phyloP scores from a whole-genome alignment of 2,329 filamentous ascomycete species.

The Byssochlamys sp. region DNA sequence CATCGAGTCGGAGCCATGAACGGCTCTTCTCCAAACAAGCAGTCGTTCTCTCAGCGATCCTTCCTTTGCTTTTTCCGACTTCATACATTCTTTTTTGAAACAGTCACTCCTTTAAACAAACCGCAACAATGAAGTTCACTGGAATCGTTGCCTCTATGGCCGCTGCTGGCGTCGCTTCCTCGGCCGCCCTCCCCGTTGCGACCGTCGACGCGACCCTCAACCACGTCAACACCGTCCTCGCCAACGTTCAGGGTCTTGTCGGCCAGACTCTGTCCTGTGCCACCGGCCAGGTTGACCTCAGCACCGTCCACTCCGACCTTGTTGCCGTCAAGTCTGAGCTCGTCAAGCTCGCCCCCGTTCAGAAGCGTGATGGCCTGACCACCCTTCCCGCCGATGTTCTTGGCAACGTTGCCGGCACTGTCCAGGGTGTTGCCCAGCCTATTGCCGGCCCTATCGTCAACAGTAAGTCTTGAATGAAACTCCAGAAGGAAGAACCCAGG shows the following conservation, averaged over 20 bases:
- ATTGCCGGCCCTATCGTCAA: conserved; percentile 3
- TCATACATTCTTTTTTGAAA: not conserved
- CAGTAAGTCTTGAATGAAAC: not conserved
- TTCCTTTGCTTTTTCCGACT: not conserved
- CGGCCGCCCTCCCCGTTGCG: conserved; percentile 18
- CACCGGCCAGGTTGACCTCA: conserved; percentile 3
- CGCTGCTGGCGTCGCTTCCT: conserved; percentile 19
- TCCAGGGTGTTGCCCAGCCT: not conserved
- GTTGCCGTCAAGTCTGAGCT: conserved; percentile 1
- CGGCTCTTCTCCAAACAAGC: not conserved
- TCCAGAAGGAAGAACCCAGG: too few relatives aligned
- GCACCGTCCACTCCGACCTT: conserved; percentile 3
- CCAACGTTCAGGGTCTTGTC: conserved; percentile 10
- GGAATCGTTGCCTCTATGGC: conserved; percentile 23
- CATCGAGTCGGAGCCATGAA: not conserved
- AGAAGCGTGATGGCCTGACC: not conserved
- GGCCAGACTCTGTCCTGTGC: conserved; percentile 5
- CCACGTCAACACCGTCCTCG: conserved; percentile 9
- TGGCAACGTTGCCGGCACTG: not conserved
- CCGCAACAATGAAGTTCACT: conserved; percentile 28
- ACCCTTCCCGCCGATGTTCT: not conserved
- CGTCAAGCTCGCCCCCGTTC: not conserved
- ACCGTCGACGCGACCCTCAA: conserved; percentile 6
- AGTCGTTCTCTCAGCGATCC: not conserved
- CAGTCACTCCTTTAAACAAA: conserved; percentile 16